Conservation (phyloP, 768 basidiomycete genomes). For the Leccinum barrowsii region DNA sequence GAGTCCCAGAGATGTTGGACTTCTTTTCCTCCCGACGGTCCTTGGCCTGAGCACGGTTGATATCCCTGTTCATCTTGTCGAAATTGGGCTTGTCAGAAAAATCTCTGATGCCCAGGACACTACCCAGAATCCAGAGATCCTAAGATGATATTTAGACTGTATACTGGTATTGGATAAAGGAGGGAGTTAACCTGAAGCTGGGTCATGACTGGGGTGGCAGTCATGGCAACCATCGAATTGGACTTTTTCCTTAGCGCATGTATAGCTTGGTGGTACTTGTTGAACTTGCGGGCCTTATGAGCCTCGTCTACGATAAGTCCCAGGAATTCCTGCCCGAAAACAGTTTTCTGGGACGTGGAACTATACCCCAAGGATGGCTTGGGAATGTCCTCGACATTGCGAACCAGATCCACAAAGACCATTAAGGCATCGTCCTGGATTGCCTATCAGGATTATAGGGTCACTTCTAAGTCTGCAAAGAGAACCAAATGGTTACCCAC, state of each 20-base stretch:
- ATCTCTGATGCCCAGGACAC: not conserved
- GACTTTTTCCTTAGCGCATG: not conserved
- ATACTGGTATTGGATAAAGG: too few species aligned
- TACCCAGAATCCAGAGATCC: not conserved
- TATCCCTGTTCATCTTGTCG: not conserved
- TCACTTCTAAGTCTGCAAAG: not conserved
- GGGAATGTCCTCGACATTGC: not conserved
- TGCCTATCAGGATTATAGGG: not conserved
- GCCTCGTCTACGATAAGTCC: not conserved
- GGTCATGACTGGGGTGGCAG: not conserved
- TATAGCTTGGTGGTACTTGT: not conserved
- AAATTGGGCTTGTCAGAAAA: not conserved
- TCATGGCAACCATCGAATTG: not conserved
- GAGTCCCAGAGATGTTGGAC: not conserved
- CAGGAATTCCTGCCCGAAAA: not conserved
- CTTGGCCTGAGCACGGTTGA: not conserved
- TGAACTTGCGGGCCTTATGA: not conserved
- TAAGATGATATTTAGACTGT: not conserved
- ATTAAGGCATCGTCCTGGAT: not conserved
- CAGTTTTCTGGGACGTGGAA: not conserved
- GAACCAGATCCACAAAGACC: not conserved
- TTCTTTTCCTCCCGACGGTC: not conserved
- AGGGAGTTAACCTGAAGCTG: not conserved
- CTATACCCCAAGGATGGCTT: not conserved
- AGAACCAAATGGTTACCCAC: not conserved